Percentiles rank a stretch among this genome's conserved stretches.
Conservation (phyloP, 495 filamentous ascomycete species). For the Thozetella sp. region DNA sequence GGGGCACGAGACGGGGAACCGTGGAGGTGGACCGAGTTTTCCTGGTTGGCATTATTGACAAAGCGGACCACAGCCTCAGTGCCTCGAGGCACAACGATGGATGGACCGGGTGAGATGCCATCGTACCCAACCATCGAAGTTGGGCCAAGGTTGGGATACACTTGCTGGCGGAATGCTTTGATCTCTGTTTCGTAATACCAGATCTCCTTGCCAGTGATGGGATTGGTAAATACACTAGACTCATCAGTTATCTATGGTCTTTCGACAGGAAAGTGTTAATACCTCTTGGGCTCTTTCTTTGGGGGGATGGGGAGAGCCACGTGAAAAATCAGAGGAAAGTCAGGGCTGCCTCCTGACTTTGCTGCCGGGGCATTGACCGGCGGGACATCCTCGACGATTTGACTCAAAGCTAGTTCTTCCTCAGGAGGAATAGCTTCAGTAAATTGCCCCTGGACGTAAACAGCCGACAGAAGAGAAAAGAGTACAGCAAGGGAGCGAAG, state of each 20-base stretch:
- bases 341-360: conserved; percentile 15
- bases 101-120: conserved; percentile 55
- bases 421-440: neutral
- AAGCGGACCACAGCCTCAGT: conserved; percentile 53
- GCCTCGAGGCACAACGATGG: conserved; percentile 42
- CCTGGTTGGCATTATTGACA: conserved; percentile 44
- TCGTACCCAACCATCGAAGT: conserved; percentile 54
- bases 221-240: conserved; percentile 10
- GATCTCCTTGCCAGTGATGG: conserved; percentile 11
- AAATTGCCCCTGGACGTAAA: neutral
- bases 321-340: conserved; percentile 36
- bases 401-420: neutral
- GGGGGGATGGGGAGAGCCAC: conserved; percentile 39
- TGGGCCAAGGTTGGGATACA: conserved; percentile 46
- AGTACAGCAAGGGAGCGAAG: neutral
- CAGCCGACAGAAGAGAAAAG: neutral
- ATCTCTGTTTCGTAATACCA: conserved; percentile 51
- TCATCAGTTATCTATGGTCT: neutral
- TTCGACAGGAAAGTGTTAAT: conserved; percentile 9
- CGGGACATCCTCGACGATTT: conserved; percentile 2
- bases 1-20: conserved; percentile 45
- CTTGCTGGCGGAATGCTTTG: conserved; percentile 39
- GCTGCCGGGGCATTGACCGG: neutral
- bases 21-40: conserved; percentile 51
- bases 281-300: conserved; percentile 33